Base-by-base conservation (phyloP, 805 yeast species). In the Hanseniaspora mollemarum region DNA sequence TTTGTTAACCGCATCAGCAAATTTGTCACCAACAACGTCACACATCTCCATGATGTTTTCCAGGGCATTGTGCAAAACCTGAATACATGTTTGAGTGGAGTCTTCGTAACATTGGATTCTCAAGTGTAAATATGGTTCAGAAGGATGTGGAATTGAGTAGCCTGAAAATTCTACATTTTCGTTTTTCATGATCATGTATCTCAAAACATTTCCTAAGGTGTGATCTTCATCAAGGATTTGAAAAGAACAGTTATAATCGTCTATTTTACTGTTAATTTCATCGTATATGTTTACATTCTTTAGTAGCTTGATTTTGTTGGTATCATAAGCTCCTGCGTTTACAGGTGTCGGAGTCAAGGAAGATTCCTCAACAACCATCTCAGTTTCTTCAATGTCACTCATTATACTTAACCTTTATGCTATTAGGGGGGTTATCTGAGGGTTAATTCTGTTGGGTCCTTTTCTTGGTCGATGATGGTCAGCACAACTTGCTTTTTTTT, bases 151-250 rank as follows among this genome's bases (percentile, higher is more conserved):
- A 58, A 92, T 92, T 40, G 96, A 87, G 69, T 92, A 92, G 52
- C 98, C 98, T 63, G 97, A 90, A 66, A 92, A 92, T 63, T 92
- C 98, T 24, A 92, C 98, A 57, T 87, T 94, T 35, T 96, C 96
- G 62, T 92, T 92, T 69, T 90, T 88, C 95, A 92, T 87, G 59
- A 92, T 87, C 64, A 90, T 80, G 67, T 87, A 88, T 64, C 96
- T 80, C 49, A 92, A 75, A 5, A 97, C 83, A 62, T 92, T 92
- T 22, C 98, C 98, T 46, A 92, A 69, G 1, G 98, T 92, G 65
- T 92, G 98, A 67, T 92, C 98, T 67, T 92, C 98, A 58, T 87
- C 92, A 29, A 78, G 65, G 54, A 92, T 82, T 67, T 90, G 95
- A 71, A 92, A 92, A 4, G 96, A 86, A 0, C 95, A 35, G 43